Percentiles rank a stretch among this genome's conserved stretches.
These are phyloP conservation scores for Abelmoschus esculentus DNA, from an alignment of 345 rosid genomes.

Conservation along the genomic window DNA sequence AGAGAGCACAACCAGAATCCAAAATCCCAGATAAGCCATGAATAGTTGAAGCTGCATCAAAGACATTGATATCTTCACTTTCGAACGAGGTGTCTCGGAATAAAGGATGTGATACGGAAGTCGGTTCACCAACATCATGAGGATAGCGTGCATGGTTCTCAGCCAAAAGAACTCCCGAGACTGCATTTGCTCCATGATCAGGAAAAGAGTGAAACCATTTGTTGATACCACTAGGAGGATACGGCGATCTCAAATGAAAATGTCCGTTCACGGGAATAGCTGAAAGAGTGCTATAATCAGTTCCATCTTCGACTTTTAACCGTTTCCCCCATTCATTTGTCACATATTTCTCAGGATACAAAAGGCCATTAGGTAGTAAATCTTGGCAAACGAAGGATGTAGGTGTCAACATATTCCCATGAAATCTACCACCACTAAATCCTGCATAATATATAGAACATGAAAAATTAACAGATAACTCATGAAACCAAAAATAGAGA, in stretches of 20 bases:
- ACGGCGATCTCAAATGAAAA: constrained; percentile 23
- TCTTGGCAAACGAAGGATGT: constrained; percentile 57
- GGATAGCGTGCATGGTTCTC: constrained; percentile 19
- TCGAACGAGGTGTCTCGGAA: constrained; percentile 30
- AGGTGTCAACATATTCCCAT: constrained; percentile 22
- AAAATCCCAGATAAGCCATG: constrained; percentile 38
- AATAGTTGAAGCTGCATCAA: constrained; percentile 27
- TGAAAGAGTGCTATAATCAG: constrained; percentile 23
- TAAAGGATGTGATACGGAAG: constrained; percentile 24
- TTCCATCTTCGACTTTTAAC: constrained; percentile 45
- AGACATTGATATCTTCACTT: constrained; percentile 28
- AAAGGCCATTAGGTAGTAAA: constrained; percentile 27
- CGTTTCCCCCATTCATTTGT: constrained; percentile 34
- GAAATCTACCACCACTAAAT: constrained; percentile 31
- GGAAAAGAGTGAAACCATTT: constrained; percentile 29
- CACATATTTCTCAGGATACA: constrained; percentile 26
- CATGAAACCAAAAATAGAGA: no score
- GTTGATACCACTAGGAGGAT: constrained; percentile 24
- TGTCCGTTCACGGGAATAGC: constrained; percentile 28
- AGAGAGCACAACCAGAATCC: constrained; percentile 71
- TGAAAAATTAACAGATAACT: neutral
- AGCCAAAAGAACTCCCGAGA: constrained; percentile 22
- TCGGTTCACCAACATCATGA: constrained; percentile 23
- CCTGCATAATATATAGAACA: constrained; percentile 18
- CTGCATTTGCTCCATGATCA: constrained; percentile 22